phyloP scores from a whole-genome alignment of 2,329 filamentous ascomycete genomes.

The Hymenotorrendiella dingleyae region DNA sequence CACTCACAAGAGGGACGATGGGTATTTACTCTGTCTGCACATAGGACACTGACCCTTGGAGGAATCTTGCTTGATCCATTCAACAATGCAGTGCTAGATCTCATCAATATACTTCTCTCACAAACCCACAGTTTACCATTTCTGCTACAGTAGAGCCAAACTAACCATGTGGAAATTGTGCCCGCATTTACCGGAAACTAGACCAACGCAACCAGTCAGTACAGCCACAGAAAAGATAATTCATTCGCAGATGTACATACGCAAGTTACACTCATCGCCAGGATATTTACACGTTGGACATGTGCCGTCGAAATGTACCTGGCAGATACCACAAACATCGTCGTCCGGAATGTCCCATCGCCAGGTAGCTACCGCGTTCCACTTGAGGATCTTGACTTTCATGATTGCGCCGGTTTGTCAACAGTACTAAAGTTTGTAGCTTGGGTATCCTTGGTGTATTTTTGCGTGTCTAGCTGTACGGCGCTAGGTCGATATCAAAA shows the following conservation, averaged over 20 bases:
- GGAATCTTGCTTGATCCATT: constrained; percentile 94
- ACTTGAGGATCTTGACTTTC: constrained; percentile 93
- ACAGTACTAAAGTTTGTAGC: too few relatives aligned
- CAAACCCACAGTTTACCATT: not conserved
- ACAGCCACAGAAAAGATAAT: too few relatives aligned
- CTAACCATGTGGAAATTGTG: constrained; percentile 96
- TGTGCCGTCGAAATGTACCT: constrained; percentile 94
- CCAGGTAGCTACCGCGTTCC: constrained; percentile 94
- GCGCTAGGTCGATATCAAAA: too few relatives aligned
- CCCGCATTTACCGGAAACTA: constrained; percentile 92
- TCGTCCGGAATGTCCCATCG: constrained; percentile 96
- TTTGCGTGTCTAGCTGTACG: too few relatives aligned
- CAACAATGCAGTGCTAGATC: constrained; percentile 80
- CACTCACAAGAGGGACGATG: not conserved
- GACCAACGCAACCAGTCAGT: too few relatives aligned
- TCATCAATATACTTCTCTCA: not conserved
- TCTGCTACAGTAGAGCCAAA: not conserved
- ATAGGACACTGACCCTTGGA: constrained; percentile 94
- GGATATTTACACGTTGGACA: constrained; percentile 98
- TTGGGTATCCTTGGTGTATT: too few relatives aligned
- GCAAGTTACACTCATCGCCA: constrained; percentile 87
- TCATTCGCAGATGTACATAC: too few relatives aligned
- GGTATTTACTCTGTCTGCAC: constrained; percentile 77
- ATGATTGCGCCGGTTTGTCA: too few relatives aligned
- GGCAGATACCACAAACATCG: constrained; percentile 97